Evolutionary conservation across 2,329 filamentous ascomycete genomes (phyloP).

Genomic region (Fusarium albosuccineum): DNA sequence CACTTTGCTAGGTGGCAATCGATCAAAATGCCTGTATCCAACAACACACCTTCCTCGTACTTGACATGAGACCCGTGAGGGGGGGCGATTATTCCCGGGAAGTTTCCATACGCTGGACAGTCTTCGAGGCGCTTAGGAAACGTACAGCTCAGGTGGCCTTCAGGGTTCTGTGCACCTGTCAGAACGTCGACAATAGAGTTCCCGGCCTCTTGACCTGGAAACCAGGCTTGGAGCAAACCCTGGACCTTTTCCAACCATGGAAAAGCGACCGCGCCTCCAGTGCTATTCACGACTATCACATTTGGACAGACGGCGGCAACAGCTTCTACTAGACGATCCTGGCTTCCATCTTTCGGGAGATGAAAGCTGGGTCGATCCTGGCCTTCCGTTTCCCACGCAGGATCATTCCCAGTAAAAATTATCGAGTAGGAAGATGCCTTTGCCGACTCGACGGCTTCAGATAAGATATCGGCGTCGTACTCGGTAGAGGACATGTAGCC

Average conservation of each 20-base stretch:
- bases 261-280: constrained; percentile 70
- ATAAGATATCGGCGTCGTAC: constrained; percentile 14
- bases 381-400: constrained; percentile 29
- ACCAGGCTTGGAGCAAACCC: constrained; percentile 74
- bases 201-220: constrained; percentile 75
- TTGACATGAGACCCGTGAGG: constrained; percentile 65
- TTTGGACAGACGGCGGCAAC: constrained; percentile 68
- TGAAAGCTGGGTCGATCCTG: constrained; percentile 24
- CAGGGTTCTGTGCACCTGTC: constrained; percentile 72
- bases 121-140: constrained; percentile 71
- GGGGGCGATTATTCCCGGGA: constrained; percentile 55
- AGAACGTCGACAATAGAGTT: constrained; percentile 76
- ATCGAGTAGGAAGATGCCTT: constrained; percentile 20
- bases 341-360: constrained; percentile 43
- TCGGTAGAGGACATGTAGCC: constrained; percentile 15
- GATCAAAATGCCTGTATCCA: constrained; percentile 76
- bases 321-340: constrained; percentile 67
- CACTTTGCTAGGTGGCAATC: constrained; percentile 41
- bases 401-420: constrained; percentile 26
- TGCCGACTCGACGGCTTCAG: constrained; percentile 18
- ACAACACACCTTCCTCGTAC: constrained; percentile 76
- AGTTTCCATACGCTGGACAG: constrained; percentile 75
- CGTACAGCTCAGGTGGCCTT: constrained; percentile 61
- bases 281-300: constrained; percentile 71
- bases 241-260: constrained; percentile 67